Evolutionary conservation across 257 asterid species (phyloP).

Genomic region (Coffea eugenioides): DNA sequence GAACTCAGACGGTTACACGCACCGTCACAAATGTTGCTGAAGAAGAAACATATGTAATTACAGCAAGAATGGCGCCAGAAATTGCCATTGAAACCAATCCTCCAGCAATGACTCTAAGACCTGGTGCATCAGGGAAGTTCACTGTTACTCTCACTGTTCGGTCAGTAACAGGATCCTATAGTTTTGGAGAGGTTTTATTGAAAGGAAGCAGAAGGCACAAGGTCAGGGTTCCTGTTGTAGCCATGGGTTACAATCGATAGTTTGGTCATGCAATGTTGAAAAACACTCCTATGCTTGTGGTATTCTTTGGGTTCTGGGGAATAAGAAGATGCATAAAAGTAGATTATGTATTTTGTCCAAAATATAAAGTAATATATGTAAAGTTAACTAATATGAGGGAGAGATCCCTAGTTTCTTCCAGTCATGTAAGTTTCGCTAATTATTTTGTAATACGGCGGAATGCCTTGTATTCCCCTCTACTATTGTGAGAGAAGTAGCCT

Average conservation of each 20-base stretch:
- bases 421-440: constrained; percentile 49
- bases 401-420: constrained; percentile 35
- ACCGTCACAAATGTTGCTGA: constrained; percentile 77
- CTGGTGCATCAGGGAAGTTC: constrained; percentile 63
- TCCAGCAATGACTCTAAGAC: constrained; percentile 92
- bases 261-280: constrained; percentile 9
- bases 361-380: constrained; percentile 35
- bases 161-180: constrained; percentile 69
- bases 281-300: constrained; percentile 15
- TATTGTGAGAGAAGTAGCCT: constrained; percentile 28
- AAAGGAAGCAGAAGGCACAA: constrained; percentile 93
- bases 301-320: constrained; percentile 43
- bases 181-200: constrained; percentile 85
- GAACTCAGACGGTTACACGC: constrained; percentile 75
- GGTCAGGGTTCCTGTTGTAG: constrained; percentile 86
- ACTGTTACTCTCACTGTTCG: constrained; percentile 72
- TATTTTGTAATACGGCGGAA: constrained; percentile 48
- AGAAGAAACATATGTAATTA: constrained; percentile 88
- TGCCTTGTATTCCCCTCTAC: constrained; percentile 36
- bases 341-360: constrained; percentile 35
- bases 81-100: constrained; percentile 84
- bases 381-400: constrained; percentile 46
- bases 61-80: constrained; percentile 87
- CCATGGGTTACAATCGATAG: constrained; percentile 74
- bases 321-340: constrained; percentile 42